Conservation (phyloP, 2,329 filamentous ascomycete species). For the Phoma sp. region DNA sequence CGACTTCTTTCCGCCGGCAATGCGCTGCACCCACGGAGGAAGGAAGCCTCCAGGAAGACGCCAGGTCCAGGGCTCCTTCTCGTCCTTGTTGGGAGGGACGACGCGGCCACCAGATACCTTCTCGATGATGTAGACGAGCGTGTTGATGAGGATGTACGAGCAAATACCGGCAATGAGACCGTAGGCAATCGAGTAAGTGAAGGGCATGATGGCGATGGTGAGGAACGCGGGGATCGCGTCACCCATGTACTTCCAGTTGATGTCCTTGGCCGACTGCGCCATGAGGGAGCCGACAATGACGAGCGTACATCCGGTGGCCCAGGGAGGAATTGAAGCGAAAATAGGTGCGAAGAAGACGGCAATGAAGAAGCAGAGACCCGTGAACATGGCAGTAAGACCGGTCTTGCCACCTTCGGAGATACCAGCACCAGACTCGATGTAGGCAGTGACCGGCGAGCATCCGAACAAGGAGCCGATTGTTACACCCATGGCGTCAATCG, state of each 20-base stretch:
- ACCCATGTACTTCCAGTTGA: slow-evolving; percentile 85
- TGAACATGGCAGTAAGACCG: slow-evolving; percentile 79
- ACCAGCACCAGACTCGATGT: slow-evolving; percentile 87
- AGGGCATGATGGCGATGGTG: slow-evolving; percentile 85
- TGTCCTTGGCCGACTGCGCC: slow-evolving; percentile 77
- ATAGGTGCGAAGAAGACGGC: slow-evolving; percentile 89
- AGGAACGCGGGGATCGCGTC: slow-evolving; percentile 86
- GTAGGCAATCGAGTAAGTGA: slow-evolving; percentile 87
- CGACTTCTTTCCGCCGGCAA: slow-evolving; percentile 70
- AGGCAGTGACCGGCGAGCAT: slow-evolving; percentile 81
- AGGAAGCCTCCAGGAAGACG: slow-evolving; percentile 75
- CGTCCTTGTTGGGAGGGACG: slow-evolving; percentile 74
- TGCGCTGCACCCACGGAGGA: slow-evolving; percentile 74
- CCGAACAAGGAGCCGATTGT: slow-evolving; percentile 82
- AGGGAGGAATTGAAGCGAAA: slow-evolving; percentile 86
- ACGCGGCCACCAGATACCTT: slow-evolving; percentile 71
- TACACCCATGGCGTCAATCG: slow-evolving; percentile 81
- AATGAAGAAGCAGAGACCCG: slow-evolving; percentile 79
- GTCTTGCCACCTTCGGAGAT: slow-evolving; percentile 88
- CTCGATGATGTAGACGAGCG: slow-evolving; percentile 71
- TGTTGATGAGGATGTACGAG: slow-evolving; percentile 79
- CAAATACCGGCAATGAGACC: slow-evolving; percentile 82
- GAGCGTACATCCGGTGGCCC: slow-evolving; percentile 88
- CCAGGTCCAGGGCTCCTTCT: slow-evolving; percentile 83
- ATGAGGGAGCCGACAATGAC: slow-evolving; percentile 89